phyloP scores from a whole-genome alignment of 2,329 filamentous ascomycete species.

The Fusarium ambrosium region DNA sequence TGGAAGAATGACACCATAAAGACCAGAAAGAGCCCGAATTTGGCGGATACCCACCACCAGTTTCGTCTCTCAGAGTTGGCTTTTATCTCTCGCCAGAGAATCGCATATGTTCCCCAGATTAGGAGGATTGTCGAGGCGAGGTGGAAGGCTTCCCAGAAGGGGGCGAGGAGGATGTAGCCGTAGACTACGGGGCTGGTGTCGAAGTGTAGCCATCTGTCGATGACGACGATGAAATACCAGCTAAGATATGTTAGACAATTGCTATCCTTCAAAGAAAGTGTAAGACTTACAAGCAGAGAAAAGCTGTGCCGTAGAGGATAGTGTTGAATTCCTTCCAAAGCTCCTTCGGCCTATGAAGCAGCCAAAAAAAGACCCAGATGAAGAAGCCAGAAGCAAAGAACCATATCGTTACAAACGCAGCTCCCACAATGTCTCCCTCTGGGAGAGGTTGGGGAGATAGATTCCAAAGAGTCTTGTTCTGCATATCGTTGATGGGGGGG shows the following conservation, averaged over 20 bases:
- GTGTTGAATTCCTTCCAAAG: constrained; percentile 22
- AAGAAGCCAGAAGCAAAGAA: not conserved
- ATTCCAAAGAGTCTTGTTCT: constrained; percentile 18
- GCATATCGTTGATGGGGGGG: constrained; percentile 11
- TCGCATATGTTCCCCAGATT: constrained; percentile 25
- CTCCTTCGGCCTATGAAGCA: not conserved
- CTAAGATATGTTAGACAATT: not conserved
- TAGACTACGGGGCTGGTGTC: constrained; percentile 2
- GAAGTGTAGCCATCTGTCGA: constrained; percentile 28
- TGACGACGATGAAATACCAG: constrained; percentile 15
- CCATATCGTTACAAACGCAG: constrained; percentile 27
- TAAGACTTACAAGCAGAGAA: constrained; percentile 10
- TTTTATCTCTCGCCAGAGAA: constrained; percentile 19
- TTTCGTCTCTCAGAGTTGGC: not conserved
- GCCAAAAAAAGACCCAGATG: not conserved
- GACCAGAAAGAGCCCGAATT: constrained; percentile 15
- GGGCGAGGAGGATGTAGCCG: constrained; percentile 27
- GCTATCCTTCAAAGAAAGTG: not conserved
- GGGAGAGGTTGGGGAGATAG: constrained; percentile 11
- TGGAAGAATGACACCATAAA: constrained; percentile 26
- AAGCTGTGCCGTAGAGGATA: constrained; percentile 6
- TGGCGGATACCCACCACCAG: constrained; percentile 17
- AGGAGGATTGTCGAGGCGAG: constrained; percentile 18
- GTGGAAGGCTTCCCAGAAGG: constrained; percentile 23
- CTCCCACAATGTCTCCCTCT: not conserved